phyloP scores from a whole-genome alignment of 305 asterid species.

The Fraxinus velutina region DNA sequence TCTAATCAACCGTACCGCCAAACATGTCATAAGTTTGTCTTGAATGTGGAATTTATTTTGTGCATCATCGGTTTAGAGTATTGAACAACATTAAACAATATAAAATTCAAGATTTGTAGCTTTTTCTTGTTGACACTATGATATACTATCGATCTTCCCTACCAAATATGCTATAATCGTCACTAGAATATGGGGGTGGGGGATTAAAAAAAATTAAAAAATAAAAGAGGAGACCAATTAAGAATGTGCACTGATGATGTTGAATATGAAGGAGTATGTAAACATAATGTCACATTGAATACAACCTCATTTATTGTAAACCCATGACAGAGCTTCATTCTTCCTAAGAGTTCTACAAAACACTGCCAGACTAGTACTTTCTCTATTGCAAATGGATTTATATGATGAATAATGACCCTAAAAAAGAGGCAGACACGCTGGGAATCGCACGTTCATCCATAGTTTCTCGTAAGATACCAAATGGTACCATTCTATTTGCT shows the following conservation, averaged over 20 bases:
- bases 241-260: not conserved
- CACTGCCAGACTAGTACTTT: not conserved
- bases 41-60: not conserved
- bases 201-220: too few species aligned
- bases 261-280: not conserved
- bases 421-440: constrained; percentile 66
- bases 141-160: not conserved
- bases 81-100: too few species aligned
- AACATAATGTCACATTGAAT: not conserved
- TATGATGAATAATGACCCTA: constrained; percentile 28
- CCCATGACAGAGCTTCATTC: not conserved
- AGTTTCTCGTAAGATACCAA: constrained; percentile 65
- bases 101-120: too few species aligned
- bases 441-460: constrained; percentile 87
- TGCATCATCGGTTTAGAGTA: not conserved
- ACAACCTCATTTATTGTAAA: not conserved
- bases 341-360: not conserved
- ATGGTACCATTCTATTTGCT: constrained; percentile 78
- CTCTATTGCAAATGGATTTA: not conserved
- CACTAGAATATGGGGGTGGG: not conserved
- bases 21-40: not conserved
- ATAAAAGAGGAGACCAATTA: not conserved
- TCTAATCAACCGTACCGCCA: not conserved
- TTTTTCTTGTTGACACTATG: not conserved
- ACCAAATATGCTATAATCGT: not conserved